A percentile compares a stretch with the other conserved stretches of the same genome.
Conservation (phyloP, 1,139 yeast genomes). For the Pichiaceae sp. region DNA sequence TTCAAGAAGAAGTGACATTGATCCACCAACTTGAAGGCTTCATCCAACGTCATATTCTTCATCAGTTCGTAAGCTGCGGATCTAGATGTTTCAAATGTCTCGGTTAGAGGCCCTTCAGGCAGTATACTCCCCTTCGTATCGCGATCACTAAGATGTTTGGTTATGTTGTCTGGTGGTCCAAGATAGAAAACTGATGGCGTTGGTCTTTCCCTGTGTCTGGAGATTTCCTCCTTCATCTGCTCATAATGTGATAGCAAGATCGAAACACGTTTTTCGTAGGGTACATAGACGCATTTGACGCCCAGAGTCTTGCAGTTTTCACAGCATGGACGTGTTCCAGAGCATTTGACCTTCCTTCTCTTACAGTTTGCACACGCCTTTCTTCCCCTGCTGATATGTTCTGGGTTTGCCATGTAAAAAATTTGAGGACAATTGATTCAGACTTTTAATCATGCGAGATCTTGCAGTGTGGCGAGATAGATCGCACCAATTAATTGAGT, state of each 20-base stretch:
- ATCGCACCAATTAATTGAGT: no score
- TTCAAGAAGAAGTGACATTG: conserved; percentile 14
- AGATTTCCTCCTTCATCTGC: conserved; percentile 11
- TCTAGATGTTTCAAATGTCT: no score
- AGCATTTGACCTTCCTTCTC: conserved; percentile 13
- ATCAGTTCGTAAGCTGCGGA: conserved; percentile 7
- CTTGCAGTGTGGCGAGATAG: no score
- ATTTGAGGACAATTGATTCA: no score
- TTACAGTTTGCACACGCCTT: conserved; percentile 9
- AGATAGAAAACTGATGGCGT: no score
- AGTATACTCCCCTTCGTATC: no score
- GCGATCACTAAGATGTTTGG: conserved; percentile 2
- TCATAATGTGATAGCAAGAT: conserved; percentile 11
- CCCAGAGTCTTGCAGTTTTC: conserved; percentile 6
- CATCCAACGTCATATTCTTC: conserved; percentile 6
- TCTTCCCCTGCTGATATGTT: no score
- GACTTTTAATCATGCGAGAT: no score
- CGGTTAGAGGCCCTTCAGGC: no score
- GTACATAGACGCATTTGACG: conserved; percentile 14
- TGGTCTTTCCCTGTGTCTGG: conserved; percentile 1
- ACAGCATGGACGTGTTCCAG: conserved; percentile 17
- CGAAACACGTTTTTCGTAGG: conserved; percentile 14
- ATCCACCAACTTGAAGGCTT: conserved; percentile 11
- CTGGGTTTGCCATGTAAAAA: no score
- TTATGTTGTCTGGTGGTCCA: conserved; percentile 1